Conservation (phyloP, 2,329 filamentous ascomycete genomes). For the Epichloe scottii region DNA sequence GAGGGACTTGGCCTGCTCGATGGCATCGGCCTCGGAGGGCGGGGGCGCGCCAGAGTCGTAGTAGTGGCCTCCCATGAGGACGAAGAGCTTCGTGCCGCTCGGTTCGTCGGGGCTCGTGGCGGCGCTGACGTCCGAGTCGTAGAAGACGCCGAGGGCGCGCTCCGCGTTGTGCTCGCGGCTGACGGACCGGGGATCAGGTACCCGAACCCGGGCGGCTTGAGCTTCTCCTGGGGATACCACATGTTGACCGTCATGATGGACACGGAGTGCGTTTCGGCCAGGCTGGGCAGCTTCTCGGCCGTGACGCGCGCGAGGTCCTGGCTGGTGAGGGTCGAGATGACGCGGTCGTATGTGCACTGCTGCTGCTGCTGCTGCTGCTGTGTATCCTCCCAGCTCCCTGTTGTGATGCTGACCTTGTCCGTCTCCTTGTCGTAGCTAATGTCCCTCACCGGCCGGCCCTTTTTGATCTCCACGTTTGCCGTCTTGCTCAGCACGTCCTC, state of each 20-base stretch:
- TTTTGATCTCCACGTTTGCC: constrained; percentile 48
- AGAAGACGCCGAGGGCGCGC: constrained; percentile 78
- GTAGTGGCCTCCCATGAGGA: constrained; percentile 91
- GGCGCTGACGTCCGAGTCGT: constrained; percentile 55
- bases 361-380: neutral
- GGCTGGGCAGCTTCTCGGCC: constrained; percentile 28
- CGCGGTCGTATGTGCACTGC: constrained; percentile 34
- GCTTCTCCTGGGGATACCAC: constrained; percentile 55
- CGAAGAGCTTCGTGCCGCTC: constrained; percentile 74
- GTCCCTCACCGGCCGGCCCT: constrained; percentile 32
- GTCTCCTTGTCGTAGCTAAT: constrained; percentile 27
- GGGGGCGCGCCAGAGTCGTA: constrained; percentile 39
- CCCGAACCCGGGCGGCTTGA: constrained; percentile 66
- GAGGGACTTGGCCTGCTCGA: constrained; percentile 56
- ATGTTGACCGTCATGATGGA: constrained; percentile 90
- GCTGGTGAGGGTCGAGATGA: constrained; percentile 51
- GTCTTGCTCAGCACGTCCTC: constrained; percentile 34
- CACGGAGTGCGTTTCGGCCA: constrained; percentile 48
- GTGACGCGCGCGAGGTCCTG: constrained; percentile 29
- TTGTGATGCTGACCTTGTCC: constrained; percentile 22
- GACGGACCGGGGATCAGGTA: constrained; percentile 77
- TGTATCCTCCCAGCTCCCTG: neutral
- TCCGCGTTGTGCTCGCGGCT: constrained; percentile 65
- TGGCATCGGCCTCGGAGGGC: constrained; percentile 53
- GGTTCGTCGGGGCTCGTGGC: constrained; percentile 36